These are phyloP conservation scores for Hypoxylon sp. DNA, from an alignment of 2,329 filamentous ascomycete genomes.

Conservation along the genomic window DNA sequence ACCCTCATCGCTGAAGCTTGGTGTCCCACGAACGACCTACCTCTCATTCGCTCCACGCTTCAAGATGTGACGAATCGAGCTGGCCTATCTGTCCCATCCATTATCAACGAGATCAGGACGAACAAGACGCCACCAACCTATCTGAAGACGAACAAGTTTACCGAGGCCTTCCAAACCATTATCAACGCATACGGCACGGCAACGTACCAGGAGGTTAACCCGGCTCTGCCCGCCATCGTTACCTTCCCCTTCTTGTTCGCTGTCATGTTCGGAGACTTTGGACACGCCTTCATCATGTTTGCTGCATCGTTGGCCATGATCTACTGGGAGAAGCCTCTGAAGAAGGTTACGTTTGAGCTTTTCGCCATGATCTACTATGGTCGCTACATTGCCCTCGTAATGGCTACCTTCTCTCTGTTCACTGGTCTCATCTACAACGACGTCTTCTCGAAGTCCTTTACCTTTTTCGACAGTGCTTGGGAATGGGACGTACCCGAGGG, in stretches of 20 bases:
- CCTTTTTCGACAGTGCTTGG: constrained; percentile 90
- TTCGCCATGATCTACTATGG: constrained; percentile 99
- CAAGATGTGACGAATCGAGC: constrained; percentile 97
- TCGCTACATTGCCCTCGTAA: constrained; percentile 97
- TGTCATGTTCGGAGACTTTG: constrained; percentile 99
- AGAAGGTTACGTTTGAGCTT: constrained; percentile 91
- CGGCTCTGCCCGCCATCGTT: constrained; percentile 91
- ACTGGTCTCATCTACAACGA: constrained; percentile 98
- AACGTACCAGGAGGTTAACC: constrained; percentile 97
- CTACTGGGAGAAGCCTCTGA: constrained; percentile 90
- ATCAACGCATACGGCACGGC: constrained; percentile 98
- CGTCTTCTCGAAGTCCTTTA: constrained; percentile 91
- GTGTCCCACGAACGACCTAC: constrained; percentile 91
- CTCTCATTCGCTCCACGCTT: constrained; percentile 88
- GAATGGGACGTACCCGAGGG: constrained; percentile 73
- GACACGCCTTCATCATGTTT: constrained; percentile 91
- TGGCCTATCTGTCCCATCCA: constrained; percentile 95
- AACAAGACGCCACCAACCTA: constrained; percentile 98
- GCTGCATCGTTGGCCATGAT: constrained; percentile 89
- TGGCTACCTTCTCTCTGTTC: constrained; percentile 96
- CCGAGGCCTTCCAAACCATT: constrained; percentile 97
- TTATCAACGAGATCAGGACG: constrained; percentile 96
- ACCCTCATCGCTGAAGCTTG: constrained; percentile 97
- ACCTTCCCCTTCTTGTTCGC: constrained; percentile 99
- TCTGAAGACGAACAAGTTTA: constrained; percentile 98